Evolutionary conservation across 1,284 basidiomycete species (phyloP), one percentile per base, ranked within the genome.

Genomic region (Agaricales sp.): DNA sequence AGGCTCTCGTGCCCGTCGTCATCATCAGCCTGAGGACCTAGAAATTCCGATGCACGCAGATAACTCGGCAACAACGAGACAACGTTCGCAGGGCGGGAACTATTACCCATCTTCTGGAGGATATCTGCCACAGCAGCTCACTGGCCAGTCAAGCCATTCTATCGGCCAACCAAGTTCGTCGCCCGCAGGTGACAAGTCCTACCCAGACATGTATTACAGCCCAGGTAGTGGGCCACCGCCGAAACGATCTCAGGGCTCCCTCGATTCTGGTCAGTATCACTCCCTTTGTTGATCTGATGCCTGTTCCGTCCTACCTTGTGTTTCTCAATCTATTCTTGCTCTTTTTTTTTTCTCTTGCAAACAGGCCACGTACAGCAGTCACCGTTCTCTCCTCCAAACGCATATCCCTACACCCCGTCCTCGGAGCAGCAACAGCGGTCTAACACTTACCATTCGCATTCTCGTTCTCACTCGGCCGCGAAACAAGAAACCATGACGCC

Each of bases 1-100:
- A 63, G 63, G 60, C 62, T 67, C 68, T 61, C 71, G 72, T 52
- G 55, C 61, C 43, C 70, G 78, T 53, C 71, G 78, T 50, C 78
- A 78, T 57, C 77, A 78, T 62, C 75, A 75, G 52, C 70, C 70
- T 48, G 83, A 85, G 56, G 84, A 87, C 67, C 65, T 87, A 43
- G 85, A 87, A 59, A 75, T 78, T 50, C 79, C 80, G 51, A 82
- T 79, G 59, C 68, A 67, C 64, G 65, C 73, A 45, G 77, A 80
- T 58, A 71, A 55, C 53, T 59, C 52, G 65, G 70, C 57, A 61
- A 61, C 58, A 64, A 55, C 53, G 68, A 64, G 47, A 59, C 66
- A 45, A 52, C 69, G 53, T 57, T 63, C 51, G 37, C 61, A 65
- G 8, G 68, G 69, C 50, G 69, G 64, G 53, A 70, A 79, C 2